A percentile compares a stretch with the other conserved stretches of the same genome.
Evolutionary conservation across 2,329 filamentous ascomycete species (phyloP).

Genomic region (Fusarium irregulare): DNA sequence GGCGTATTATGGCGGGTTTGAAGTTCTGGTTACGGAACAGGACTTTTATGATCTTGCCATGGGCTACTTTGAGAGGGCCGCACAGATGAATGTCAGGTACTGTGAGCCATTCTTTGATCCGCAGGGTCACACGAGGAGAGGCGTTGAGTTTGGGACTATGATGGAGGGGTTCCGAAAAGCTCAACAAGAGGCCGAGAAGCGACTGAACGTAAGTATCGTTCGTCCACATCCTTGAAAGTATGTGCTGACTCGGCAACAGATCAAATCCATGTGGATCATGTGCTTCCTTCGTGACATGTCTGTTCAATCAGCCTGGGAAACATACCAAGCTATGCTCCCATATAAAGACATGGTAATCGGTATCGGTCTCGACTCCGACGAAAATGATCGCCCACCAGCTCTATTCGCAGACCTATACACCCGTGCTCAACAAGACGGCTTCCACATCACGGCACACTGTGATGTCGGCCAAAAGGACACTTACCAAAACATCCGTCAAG

Average conservation of each 20-base stretch:
- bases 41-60: constrained; percentile 80
- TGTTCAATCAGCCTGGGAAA: constrained; percentile 74
- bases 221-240: no score
- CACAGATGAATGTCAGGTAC: constrained; percentile 73
- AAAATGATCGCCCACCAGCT: constrained; percentile 56
- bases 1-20: constrained; percentile 82
- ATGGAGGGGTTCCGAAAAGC: constrained; percentile 71
- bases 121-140: constrained; percentile 74
- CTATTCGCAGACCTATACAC: constrained; percentile 55
- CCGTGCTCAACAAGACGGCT: constrained; percentile 53
- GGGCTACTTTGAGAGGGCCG: constrained; percentile 74
- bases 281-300: constrained; percentile 78
- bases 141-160: constrained; percentile 70
- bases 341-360: constrained; percentile 56
- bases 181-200: constrained; percentile 62
- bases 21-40: constrained; percentile 69
- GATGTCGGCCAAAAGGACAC: constrained; percentile 63
- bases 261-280: constrained; percentile 69
- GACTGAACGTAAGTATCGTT: not conserved
- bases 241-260: not conserved
- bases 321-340: constrained; percentile 58
- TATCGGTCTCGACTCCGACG: constrained; percentile 60
- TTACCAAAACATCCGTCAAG: constrained; percentile 62
- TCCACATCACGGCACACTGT: constrained; percentile 62
- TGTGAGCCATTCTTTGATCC: constrained; percentile 85